phyloP scores from a whole-genome alignment of 495 filamentous ascomycete genomes.

The Choiromyces venosus region DNA sequence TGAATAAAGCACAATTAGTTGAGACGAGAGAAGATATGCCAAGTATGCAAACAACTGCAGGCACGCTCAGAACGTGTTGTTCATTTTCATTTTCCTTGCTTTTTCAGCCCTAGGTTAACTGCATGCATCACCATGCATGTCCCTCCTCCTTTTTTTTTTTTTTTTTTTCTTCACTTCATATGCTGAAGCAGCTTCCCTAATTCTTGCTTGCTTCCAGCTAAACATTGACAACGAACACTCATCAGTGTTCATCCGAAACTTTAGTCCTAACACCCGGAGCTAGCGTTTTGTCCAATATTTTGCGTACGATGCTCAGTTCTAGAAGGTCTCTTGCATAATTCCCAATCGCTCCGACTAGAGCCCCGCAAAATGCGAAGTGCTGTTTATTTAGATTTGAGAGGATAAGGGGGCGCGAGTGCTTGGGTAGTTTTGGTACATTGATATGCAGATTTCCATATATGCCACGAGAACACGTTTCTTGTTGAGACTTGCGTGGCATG shows the following conservation, averaged over 20 bases:
- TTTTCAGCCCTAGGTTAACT: constrained; percentile 25
- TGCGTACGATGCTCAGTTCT: background rate
- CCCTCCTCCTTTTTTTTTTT: background rate
- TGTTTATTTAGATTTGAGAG: background rate
- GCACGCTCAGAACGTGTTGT: constrained; percentile 16
- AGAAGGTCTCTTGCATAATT: constrained; percentile 15
- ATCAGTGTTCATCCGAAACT: constrained; percentile 37
- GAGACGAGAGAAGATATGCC: constrained; percentile 22
- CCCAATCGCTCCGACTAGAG: background rate
- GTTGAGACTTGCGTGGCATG: background rate
- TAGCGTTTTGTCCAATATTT: constrained; percentile 9
- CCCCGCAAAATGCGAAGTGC: background rate
- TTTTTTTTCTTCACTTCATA: background rate
- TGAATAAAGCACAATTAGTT: constrained; percentile 12
- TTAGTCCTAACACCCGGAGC: constrained; percentile 2
- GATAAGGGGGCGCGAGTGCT: background rate
- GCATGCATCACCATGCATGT: constrained; percentile 14
- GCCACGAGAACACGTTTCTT: background rate
- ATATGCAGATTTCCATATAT: background rate
- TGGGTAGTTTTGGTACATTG: background rate
- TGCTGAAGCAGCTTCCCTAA: background rate
- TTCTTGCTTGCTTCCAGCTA: background rate
- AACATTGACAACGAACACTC: constrained; percentile 23
- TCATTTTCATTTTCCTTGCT: background rate
- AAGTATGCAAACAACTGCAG: constrained; percentile 8